Percentiles rank a stretch among this genome's conserved stretches.
These are phyloP conservation scores for Apodospora peruviana DNA, from an alignment of 495 filamentous ascomycete species.

Conservation along the genomic window DNA sequence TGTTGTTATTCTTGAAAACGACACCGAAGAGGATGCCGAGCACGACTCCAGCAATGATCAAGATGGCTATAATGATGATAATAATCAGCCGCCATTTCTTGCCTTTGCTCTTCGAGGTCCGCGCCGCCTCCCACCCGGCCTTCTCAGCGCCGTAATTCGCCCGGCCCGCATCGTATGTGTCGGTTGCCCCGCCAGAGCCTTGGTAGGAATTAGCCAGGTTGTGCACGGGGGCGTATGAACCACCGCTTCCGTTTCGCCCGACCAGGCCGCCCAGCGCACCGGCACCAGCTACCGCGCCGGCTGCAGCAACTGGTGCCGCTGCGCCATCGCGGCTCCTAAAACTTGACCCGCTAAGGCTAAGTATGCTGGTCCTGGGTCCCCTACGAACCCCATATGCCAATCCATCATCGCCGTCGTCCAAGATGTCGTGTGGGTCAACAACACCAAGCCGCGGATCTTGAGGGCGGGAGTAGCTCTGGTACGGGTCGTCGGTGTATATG, in stretches of 20 bases:
- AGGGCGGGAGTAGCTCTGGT: constrained; percentile 56
- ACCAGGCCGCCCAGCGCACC: constrained; percentile 50
- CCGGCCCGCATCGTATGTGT: constrained; percentile 19
- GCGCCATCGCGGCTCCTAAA: constrained; percentile 24
- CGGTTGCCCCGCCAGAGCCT: constrained; percentile 13
- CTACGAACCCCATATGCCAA: constrained; percentile 42
- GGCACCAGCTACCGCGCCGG: constrained; percentile 44
- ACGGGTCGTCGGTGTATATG: constrained; percentile 32
- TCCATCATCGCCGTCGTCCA: constrained; percentile 82
- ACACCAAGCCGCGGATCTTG: constrained; percentile 48
- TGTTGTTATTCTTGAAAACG: constrained; percentile 43
- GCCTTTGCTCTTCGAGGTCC: constrained; percentile 47
- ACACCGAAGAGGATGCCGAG: constrained; percentile 80
- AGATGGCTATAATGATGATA: constrained; percentile 51
- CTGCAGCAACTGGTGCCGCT: constrained; percentile 29
- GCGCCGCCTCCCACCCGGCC: constrained; percentile 49
- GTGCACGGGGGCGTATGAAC: constrained; percentile 35
- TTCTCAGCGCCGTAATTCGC: constrained; percentile 36
- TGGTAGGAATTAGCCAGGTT: constrained; percentile 18
- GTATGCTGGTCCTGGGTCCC: constrained; percentile 43
- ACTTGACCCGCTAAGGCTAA: constrained; percentile 44
- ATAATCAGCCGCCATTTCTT: constrained; percentile 67
- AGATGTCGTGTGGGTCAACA: constrained; percentile 74
- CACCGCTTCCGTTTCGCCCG: constrained; percentile 26
- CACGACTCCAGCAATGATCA: constrained; percentile 64